These are phyloP conservation scores for Serendipita sp. DNA, from an alignment of 768 basidiomycete species.

Conservation along the genomic window DNA sequence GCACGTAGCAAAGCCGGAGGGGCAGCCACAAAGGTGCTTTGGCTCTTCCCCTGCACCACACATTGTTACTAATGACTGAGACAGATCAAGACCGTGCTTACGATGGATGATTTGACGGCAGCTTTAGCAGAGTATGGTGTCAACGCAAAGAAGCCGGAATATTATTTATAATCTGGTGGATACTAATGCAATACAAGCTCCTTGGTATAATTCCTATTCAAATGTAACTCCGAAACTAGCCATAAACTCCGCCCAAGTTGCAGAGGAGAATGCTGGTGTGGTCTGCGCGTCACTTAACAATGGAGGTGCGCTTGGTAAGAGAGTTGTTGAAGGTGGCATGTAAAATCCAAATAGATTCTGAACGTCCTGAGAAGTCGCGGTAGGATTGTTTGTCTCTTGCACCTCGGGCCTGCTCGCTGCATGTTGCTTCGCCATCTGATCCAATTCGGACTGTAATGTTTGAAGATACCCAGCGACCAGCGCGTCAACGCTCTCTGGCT, in stretches of 20 bases:
- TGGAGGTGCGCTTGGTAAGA: background rate
- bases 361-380: background rate
- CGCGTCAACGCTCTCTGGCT: background rate
- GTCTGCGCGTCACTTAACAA: background rate
- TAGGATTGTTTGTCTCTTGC: background rate
- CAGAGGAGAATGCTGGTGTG: background rate
- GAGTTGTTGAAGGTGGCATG: background rate
- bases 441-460: background rate
- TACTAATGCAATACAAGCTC: background rate
- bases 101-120: constrained; percentile 91
- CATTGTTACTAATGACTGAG: constrained; percentile 32
- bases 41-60: background rate
- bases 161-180: constrained; percentile 44
- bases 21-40: constrained; percentile 46
- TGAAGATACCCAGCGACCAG: background rate
- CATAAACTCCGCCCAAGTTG: background rate
- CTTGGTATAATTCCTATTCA: background rate
- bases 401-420: background rate
- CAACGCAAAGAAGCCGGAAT: constrained; percentile 85
- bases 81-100: constrained; percentile 82
- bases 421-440: background rate
- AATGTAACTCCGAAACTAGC: background rate
- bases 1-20: constrained; percentile 48
- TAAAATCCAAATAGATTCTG: background rate
- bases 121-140: constrained; percentile 95